A percentile compares a stretch with the other conserved stretches of the same genome.
Evolutionary conservation across 305 asterid species (phyloP).

Genomic region (Ilex paraguariensis): DNA sequence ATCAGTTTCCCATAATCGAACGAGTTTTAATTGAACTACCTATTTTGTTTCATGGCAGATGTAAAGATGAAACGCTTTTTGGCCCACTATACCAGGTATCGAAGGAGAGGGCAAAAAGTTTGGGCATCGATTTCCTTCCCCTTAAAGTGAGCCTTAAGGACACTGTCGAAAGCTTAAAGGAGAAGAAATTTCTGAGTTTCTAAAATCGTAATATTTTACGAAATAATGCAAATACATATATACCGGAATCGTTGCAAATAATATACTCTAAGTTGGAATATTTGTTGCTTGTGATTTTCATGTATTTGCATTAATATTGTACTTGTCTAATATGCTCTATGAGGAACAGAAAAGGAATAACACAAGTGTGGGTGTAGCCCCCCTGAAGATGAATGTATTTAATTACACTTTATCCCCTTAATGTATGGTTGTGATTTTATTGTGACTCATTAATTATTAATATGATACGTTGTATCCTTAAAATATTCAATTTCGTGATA

Average conservation of each 20-base stretch:
- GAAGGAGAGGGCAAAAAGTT: constrained; percentile 7
- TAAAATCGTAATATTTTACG: not conserved
- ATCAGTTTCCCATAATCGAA: no score
- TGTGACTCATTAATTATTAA: no score
- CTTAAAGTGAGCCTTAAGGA: constrained; percentile 14
- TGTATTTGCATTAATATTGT: not conserved
- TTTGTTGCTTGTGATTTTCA: not conserved
- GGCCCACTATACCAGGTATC: constrained; percentile 7
- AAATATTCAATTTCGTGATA: no score
- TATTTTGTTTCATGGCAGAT: not conserved
- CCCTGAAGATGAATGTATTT: no score
- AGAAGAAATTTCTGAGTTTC: constrained; percentile 11
- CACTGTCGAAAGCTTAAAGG: constrained; percentile 12
- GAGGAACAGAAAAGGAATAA: no score
- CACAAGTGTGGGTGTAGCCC: no score
- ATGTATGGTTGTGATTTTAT: no score
- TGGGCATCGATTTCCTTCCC: constrained; percentile 4
- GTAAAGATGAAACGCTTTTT: not conserved
- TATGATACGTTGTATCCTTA: no score
- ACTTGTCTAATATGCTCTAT: no score
- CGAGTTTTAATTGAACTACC: no score
- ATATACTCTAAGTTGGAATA: not conserved
- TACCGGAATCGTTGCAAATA: no score
- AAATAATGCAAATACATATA: not conserved
- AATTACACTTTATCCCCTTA: no score